Conservation (phyloP, 768 basidiomycete species). For the Pluteus cervinus region DNA sequence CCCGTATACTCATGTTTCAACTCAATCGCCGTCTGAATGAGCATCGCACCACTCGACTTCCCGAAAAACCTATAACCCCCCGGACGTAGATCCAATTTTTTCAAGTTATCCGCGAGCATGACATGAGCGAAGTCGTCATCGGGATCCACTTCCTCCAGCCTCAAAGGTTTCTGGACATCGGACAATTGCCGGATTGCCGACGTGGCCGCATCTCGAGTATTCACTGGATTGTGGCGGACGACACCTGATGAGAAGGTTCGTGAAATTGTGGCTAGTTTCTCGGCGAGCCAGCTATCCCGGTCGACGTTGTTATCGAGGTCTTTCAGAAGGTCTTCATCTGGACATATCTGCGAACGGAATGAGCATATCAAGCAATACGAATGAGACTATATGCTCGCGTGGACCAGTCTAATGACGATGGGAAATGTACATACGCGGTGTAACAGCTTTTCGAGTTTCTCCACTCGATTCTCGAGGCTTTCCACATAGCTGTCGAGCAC, state of each 20-base stretch:
- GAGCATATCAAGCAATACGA: neutral
- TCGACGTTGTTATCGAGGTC: conserved; percentile 40
- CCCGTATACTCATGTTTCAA: conserved; percentile 53
- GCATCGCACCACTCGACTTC: conserved; percentile 49
- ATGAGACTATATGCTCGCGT: too few relatives aligned
- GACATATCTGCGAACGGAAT: conserved; percentile 45
- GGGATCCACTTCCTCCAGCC: conserved; percentile 17
- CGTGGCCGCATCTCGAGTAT: conserved; percentile 23
- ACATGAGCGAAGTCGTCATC: conserved; percentile 31
- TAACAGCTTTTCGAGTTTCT: conserved; percentile 58
- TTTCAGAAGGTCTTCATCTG: conserved; percentile 54
- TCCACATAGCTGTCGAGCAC: conserved; percentile 45
- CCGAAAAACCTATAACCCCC: conserved; percentile 44
- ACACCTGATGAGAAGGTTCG: neutral
- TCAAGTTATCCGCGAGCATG: conserved; percentile 30
- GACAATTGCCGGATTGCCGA: conserved; percentile 26
- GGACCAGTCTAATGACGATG: too few relatives aligned
- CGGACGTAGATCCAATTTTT: conserved; percentile 25
- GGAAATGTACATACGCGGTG: conserved; percentile 11
- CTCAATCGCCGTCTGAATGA: conserved; percentile 49
- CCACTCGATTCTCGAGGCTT: conserved; percentile 50
- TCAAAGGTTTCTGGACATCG: conserved; percentile 2
- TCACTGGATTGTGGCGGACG: neutral
- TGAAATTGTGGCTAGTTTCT: conserved; percentile 5
- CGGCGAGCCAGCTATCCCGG: conserved; percentile 11